These are phyloP conservation scores for Talaromyces atroroseus DNA, from an alignment of 2,329 filamentous ascomycete genomes.

Conservation along the genomic window DNA sequence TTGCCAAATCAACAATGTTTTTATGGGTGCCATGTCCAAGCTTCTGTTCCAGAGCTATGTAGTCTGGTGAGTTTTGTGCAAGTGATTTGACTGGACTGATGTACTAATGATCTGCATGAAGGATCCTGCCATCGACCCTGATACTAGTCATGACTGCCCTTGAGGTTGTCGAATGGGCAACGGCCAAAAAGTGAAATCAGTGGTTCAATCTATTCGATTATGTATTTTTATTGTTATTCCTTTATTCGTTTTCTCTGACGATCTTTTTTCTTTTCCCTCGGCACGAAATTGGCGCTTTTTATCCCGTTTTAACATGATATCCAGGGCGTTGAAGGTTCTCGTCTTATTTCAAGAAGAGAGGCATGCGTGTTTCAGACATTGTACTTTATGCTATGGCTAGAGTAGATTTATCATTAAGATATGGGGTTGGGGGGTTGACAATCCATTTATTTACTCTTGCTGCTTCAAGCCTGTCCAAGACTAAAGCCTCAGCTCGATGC, in stretches of 20 bases:
- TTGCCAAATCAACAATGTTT: conserved; percentile 96
- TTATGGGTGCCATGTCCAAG: conserved; percentile 87
- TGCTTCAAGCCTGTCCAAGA: neutral
- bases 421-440: neutral
- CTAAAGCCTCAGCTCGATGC: neutral
- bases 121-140: conserved; percentile 90
- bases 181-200: conserved; percentile 16
- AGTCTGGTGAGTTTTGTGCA: conserved; percentile 62
- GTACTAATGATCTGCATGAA: conserved; percentile 30
- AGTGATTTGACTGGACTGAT: neutral
- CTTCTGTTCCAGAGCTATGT: conserved; percentile 96
- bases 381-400: neutral
- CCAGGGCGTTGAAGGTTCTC: neutral
- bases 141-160: conserved; percentile 85
- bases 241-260: neutral
- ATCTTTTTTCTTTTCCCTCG: neutral
- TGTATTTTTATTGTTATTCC: neutral
- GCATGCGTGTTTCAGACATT: neutral
- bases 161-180: conserved; percentile 86
- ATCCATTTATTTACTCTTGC: neutral
- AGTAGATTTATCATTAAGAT: neutral
- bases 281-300: neutral
- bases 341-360: neutral
- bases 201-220: neutral
- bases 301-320: neutral